Evolutionary conservation across 176 grass and related monocot species (phyloP), one percentile per base, ranked within the genome.

Genomic region (Calamus simplicifolius): DNA sequence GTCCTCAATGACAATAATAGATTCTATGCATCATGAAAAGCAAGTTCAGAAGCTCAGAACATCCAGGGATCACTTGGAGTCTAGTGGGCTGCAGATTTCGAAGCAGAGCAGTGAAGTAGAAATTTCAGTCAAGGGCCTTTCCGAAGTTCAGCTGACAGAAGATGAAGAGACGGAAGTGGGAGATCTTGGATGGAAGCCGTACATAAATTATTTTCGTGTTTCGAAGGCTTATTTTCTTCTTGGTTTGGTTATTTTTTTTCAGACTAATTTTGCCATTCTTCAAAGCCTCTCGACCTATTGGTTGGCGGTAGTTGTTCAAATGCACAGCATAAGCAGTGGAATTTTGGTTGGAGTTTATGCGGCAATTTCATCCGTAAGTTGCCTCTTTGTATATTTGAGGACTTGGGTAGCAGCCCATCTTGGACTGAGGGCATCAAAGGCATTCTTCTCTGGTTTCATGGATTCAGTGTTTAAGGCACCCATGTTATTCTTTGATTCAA

Each of bases 401-500:
- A 91, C 75, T 52, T 19, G 64, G 2, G 76, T 53, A 29, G 81
- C 83, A 19, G 80, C 81, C 64, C 35, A 0, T 28, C 69, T 90
- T 18, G 92, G 92, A 18, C 70, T 97, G 14, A 88, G 69, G 61
- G 92, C 92, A 56, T 97, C 92, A n/a, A 97, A 82, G 71, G 73
- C 72, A 53, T 96, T 97, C 62, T 97, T 90, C 30, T 58, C 81
- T 2, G 72, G 71, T 18, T 75, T 97, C 51, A 90, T 82, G 69
- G 87, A 97, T 61, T 97, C 92, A 10, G 78, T 90, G 48, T 80
- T 97, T 62, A 88, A 78, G 61, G 92, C 92, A 48, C 92, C 92
- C 14, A 96, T 96, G 83, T 83, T 75, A 19, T 96, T 96, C 58
- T 97, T 97, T 52, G 87, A 97, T 61, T 88, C 92, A 19, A 97